A percentile compares a stretch with the other conserved stretches of the same genome.
Evolutionary conservation across 2,329 filamentous ascomycete genomes (phyloP).

Genomic region (Fusarium sororula): DNA sequence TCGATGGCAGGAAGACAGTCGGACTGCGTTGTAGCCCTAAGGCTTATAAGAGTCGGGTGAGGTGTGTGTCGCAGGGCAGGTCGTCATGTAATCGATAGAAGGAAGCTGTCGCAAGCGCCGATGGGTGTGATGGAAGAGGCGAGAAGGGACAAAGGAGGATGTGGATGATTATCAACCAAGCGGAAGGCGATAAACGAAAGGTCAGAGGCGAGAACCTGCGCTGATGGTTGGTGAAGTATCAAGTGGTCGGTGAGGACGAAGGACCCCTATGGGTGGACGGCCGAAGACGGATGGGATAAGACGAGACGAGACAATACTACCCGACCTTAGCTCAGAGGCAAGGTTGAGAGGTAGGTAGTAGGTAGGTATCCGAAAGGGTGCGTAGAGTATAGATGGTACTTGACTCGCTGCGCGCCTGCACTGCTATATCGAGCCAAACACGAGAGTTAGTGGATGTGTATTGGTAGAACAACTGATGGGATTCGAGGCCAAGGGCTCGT

Average conservation of each 20-base stretch:
- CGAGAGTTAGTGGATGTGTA: conserved; percentile 30
- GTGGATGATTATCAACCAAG: conserved; percentile 23
- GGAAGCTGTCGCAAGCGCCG: conserved; percentile 20
- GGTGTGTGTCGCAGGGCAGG: conserved; percentile 46
- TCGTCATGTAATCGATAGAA: conserved; percentile 53
- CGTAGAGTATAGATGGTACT: conserved; percentile 16
- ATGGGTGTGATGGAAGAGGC: conserved; percentile 10
- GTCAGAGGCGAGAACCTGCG: conserved; percentile 12
- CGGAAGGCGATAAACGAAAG: conserved; percentile 17
- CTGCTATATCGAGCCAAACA: conserved; percentile 38
- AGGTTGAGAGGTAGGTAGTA: conserved; percentile 38
- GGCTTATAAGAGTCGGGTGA: conserved; percentile 51
- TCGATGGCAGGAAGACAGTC: conserved; percentile 47
- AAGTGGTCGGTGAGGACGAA: conserved; percentile 41
- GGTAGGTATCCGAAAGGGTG: conserved; percentile 48
- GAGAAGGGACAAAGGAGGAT: conserved; percentile 5
- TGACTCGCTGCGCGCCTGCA: conserved; percentile 37
- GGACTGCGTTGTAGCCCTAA: conserved; percentile 46
- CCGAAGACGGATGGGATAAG: conserved; percentile 27
- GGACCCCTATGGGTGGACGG: conserved; percentile 25
- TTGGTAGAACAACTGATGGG: conserved; percentile 19
- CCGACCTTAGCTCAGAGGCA: conserved; percentile 33
- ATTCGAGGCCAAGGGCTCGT: conserved; percentile 9
- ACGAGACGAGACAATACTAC: conserved; percentile 15
- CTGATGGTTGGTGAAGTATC: conserved; percentile 28